Conservation (phyloP, 306 rosid genomes). For the Herpetospermum pedunculosum region DNA sequence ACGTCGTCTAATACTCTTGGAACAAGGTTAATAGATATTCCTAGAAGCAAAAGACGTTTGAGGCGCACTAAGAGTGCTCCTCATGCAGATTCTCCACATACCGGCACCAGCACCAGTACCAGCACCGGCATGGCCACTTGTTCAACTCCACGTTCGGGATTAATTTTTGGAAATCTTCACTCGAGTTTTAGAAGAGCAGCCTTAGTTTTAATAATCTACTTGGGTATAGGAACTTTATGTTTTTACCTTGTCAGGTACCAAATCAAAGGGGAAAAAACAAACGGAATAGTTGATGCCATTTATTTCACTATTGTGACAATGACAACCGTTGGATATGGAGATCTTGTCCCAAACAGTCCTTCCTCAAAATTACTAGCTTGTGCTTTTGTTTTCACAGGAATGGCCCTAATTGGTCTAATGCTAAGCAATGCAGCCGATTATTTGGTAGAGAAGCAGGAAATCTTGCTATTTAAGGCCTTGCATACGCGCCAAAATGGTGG, state of each 20-base stretch:
- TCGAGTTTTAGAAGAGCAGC: constrained; percentile 19
- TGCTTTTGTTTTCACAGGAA: constrained; percentile 38
- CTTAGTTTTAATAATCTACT: constrained; percentile 18
- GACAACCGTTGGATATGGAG: constrained; percentile 53
- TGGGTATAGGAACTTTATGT: constrained; percentile 29
- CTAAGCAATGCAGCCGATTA: constrained; percentile 34
- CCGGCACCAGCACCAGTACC: background rate
- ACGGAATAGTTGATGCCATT: constrained; percentile 29
- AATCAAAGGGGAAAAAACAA: constrained; percentile 29
- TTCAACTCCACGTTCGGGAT: constrained; percentile 17
- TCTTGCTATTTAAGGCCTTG: constrained; percentile 20
- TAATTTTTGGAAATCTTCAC: constrained; percentile 15
- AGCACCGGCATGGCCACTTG: background rate
- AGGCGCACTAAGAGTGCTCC: constrained; percentile 52
- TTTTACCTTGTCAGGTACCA: constrained; percentile 28
- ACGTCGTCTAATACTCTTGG: constrained; percentile 10
- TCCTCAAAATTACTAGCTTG: constrained; percentile 33
- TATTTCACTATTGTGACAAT: constrained; percentile 42
- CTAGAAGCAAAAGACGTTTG: constrained; percentile 19
- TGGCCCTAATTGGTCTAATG: constrained; percentile 25
- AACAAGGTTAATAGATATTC: constrained; percentile 7
- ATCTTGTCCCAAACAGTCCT: constrained; percentile 25
- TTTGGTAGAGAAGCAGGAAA: constrained; percentile 34
- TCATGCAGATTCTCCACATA: constrained; percentile 4
- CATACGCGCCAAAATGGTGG: constrained; percentile 5